phyloP scores from a whole-genome alignment of 208 protist genomes.

The Crithidia acanthocephali region DNA sequence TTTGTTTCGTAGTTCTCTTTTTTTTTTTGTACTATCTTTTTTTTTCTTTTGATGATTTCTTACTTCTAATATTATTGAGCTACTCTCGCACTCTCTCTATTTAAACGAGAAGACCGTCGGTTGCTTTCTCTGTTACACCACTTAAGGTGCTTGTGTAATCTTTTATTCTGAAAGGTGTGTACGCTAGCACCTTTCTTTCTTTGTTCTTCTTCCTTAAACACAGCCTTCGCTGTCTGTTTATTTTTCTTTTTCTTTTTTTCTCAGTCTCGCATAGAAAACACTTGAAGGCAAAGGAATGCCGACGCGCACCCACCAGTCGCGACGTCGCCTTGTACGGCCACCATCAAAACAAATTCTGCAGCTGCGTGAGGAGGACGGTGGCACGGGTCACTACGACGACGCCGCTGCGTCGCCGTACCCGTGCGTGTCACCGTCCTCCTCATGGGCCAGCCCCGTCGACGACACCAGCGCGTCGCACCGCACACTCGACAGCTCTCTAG shows the following conservation, averaged over 20 bases:
- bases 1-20: too few relatives aligned
- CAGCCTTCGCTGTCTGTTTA: neutral
- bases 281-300: constrained; percentile 1
- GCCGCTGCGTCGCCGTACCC: neutral
- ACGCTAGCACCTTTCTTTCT: too few relatives aligned
- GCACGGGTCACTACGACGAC: constrained; percentile 3
- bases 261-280: neutral
- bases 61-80: too few relatives aligned
- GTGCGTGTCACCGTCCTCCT: neutral
- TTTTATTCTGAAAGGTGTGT: too few relatives aligned
- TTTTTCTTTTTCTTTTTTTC: neutral
- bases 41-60: too few relatives aligned
- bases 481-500: too few relatives aligned
- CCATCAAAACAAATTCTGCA: constrained; percentile 21
- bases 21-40: too few relatives aligned
- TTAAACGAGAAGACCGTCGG: too few relatives aligned
- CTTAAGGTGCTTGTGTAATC: too few relatives aligned
- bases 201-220: too few relatives aligned
- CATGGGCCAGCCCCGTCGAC: neutral
- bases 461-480: neutral
- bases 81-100: too few relatives aligned
- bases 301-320: constrained; percentile 9
- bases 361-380: constrained; percentile 2
- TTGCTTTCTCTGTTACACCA: too few relatives aligned
- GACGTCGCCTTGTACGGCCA: constrained; percentile 6